Conservation (phyloP, 192 early-diverging fungal genomes). For the Chytriomyces confervae region DNA sequence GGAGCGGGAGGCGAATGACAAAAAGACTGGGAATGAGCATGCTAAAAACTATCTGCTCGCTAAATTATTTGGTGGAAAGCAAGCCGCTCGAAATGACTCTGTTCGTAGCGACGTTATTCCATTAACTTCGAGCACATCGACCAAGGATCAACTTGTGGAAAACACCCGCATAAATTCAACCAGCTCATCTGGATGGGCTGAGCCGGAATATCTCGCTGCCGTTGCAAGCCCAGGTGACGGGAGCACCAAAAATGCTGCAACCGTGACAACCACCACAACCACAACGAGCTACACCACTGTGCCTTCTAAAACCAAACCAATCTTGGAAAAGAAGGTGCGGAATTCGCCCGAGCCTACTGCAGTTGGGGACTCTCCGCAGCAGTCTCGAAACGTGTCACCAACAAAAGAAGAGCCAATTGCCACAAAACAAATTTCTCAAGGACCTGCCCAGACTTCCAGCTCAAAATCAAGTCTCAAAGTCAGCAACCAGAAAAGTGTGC, state of each 20-base stretch:
- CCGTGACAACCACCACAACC: neutral
- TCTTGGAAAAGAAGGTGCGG: neutral
- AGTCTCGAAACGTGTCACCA: neutral
- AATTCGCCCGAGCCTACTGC: neutral
- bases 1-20: neutral
- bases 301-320: neutral
- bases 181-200: neutral
- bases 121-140: neutral
- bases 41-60: conserved; percentile 6
- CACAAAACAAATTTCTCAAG: neutral
- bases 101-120: neutral
- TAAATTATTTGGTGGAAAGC: neutral
- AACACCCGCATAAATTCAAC: neutral
- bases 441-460: neutral
- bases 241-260: neutral
- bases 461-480: neutral
- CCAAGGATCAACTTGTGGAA: neutral
- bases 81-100: neutral
- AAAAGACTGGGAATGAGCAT: conserved; percentile 3
- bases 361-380: neutral
- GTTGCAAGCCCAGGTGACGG: neutral
- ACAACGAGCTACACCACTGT: neutral
- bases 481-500: neutral
- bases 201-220: neutral
- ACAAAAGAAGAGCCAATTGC: neutral